A percentile compares a stretch with the other conserved stretches of the same genome.
Evolutionary conservation across 306 rosid species (phyloP).

Genomic region (Vachellia pachyceras): DNA sequence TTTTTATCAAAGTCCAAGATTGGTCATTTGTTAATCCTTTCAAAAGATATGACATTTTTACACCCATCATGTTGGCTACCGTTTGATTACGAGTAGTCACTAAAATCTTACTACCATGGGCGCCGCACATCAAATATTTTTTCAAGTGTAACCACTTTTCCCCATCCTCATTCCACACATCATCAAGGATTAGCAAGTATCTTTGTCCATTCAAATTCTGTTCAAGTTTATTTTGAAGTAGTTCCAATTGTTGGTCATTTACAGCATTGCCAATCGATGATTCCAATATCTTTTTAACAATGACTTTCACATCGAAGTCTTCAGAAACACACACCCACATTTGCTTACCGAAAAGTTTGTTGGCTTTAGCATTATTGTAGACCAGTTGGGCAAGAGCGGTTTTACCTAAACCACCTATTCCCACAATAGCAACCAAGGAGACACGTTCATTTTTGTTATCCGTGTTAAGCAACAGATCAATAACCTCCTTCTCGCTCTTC

Average conservation of each 20-base stretch:
- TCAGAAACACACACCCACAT: slow-evolving; percentile 28
- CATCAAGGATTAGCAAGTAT: slow-evolving; percentile 6
- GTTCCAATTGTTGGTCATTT: not conserved
- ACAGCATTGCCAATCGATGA: not conserved
- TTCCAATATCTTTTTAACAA: not conserved
- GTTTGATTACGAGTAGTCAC: not conserved
- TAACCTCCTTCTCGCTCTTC: not conserved
- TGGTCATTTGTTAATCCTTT: not conserved
- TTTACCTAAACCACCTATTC: slow-evolving; percentile 20
- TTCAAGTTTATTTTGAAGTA: not conserved
- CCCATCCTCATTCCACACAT: not conserved
- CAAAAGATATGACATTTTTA: not conserved
- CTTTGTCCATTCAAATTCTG: not conserved
- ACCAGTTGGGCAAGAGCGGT: slow-evolving; percentile 9
- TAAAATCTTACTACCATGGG: not conserved
- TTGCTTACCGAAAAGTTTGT: not conserved
- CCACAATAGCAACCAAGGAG: not conserved
- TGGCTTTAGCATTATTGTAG: not conserved
- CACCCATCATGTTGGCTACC: not conserved
- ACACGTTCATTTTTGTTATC: not conserved
- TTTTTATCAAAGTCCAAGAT: not conserved
- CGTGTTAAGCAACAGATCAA: not conserved
- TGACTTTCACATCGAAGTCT: not conserved
- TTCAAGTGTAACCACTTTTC: not conserved
- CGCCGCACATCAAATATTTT: not conserved